phyloP scores from a whole-genome alignment of 73 alveolate species.

The Stentor roeselii region DNA sequence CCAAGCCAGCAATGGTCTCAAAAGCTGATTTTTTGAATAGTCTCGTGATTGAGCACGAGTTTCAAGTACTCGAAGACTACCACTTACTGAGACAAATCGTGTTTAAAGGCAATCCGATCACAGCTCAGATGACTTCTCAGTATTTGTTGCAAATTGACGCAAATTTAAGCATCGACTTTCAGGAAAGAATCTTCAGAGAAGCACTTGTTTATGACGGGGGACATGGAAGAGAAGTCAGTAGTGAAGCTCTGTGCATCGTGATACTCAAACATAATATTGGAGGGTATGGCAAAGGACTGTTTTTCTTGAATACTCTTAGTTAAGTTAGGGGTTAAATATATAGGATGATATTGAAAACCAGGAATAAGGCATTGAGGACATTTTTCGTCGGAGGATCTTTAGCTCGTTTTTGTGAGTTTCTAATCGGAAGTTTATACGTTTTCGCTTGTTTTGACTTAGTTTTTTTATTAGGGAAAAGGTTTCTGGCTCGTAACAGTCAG shows the following conservation, averaged over 20 bases:
- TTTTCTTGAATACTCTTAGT: no score
- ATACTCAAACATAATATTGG: conserved; percentile 16
- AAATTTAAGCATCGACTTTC: not conserved
- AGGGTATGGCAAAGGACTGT: conserved; percentile 27
- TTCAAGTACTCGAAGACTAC: not conserved
- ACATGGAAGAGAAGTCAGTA: not conserved
- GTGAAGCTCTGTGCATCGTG: not conserved
- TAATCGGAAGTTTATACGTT: no score
- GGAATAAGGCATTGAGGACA: no score
- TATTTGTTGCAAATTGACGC: not conserved
- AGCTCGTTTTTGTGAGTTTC: no score
- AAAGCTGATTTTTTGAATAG: conserved; percentile 4
- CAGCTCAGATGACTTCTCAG: not conserved
- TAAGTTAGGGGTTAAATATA: no score
- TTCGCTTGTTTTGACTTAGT: no score
- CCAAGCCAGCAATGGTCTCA: conserved; percentile 18
- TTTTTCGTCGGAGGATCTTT: no score
- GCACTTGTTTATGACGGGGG: not conserved
- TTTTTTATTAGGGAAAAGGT: no score
- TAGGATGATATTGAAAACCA: no score
- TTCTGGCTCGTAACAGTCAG: no score
- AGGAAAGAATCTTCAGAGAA: not conserved
- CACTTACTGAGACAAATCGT: not conserved
- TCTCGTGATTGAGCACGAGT: not conserved
- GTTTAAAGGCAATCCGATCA: not conserved